phyloP scores from a whole-genome alignment of 1,284 basidiomycete genomes.

The Papiliotrema nemorosa region DNA sequence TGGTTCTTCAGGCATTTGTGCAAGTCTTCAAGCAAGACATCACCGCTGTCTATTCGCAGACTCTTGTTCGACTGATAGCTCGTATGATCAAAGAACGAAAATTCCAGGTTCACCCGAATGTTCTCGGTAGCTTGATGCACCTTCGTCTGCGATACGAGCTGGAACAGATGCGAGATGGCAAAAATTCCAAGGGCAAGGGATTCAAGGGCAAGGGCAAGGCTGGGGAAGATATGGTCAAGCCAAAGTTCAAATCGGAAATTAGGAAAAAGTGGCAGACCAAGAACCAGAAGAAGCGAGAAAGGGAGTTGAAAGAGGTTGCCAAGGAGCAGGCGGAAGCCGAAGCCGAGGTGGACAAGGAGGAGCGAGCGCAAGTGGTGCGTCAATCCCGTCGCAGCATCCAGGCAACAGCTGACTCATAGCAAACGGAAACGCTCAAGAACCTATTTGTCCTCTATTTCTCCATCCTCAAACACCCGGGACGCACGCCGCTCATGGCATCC shows the following conservation, averaged over 20 bases:
- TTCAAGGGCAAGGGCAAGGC: conserved; percentile 29
- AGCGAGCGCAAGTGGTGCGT: conserved; percentile 74
- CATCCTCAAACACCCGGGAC: conserved; percentile 83
- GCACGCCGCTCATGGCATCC: conserved; percentile 76
- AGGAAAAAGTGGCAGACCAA: conserved; percentile 72
- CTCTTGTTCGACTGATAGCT: conserved; percentile 84
- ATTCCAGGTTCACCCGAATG: conserved; percentile 84
- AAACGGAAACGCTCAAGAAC: conserved; percentile 97
- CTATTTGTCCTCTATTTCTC: conserved; percentile 97
- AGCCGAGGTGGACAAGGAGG: conserved; percentile 89
- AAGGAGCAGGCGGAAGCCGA: conserved; percentile 91
- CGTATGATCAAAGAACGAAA: conserved; percentile 94
- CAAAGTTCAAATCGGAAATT: conserved; percentile 62
- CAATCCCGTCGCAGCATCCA: neutral
- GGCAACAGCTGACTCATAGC: conserved; percentile 53
- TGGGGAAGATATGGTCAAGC: conserved; percentile 51
- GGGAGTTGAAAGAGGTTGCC: conserved; percentile 78
- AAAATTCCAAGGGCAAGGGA: conserved; percentile 52
- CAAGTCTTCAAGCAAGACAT: conserved; percentile 75
- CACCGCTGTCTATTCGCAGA: conserved; percentile 75
- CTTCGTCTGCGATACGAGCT: conserved; percentile 87
- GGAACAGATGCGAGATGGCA: conserved; percentile 54
- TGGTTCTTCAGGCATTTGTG: conserved; percentile 76
- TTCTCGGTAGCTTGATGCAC: conserved; percentile 78
- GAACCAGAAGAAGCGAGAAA: conserved; percentile 72